Evolutionary conservation across 768 basidiomycete genomes (phyloP).

Genomic region (Boletus huronensis): DNA sequence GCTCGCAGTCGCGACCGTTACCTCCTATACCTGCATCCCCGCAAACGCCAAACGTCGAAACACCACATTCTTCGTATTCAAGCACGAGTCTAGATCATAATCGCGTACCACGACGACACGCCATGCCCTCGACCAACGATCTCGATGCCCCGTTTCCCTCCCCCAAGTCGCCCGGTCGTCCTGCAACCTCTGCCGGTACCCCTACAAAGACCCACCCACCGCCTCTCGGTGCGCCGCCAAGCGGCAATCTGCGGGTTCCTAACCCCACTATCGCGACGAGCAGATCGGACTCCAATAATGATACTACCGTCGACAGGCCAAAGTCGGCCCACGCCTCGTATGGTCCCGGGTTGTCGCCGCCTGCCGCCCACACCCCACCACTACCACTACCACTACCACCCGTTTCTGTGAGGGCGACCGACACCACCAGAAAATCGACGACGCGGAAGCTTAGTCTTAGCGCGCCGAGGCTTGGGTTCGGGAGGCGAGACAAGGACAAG

Average conservation of each 20-base stretch:
- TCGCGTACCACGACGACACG: conserved; percentile 12
- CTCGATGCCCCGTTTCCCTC: not conserved
- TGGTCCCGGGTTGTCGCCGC: conserved; percentile 10
- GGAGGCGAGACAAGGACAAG: conserved; percentile 52
- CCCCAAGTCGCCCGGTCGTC: conserved; percentile 28
- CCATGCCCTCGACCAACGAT: conserved; percentile 1
- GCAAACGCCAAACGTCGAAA: conserved; percentile 14
- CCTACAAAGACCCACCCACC: conserved; percentile 8
- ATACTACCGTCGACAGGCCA: conserved; percentile 11
- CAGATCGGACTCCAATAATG: conserved; percentile 1
- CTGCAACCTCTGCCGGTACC: conserved; percentile 41
- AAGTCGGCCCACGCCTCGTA: conserved; percentile 29
- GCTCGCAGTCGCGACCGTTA: conserved; percentile 15
- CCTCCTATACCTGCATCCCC: conserved; percentile 33
- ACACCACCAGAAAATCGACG: conserved; percentile 34
- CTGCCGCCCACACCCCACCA: conserved; percentile 13
- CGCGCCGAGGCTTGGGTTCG: conserved; percentile 52
- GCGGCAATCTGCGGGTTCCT: not conserved
- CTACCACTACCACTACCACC: conserved; percentile 1
- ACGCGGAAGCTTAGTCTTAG: conserved; percentile 68
- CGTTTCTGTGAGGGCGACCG: conserved; percentile 18
- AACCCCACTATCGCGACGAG: not conserved
- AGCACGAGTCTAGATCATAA: conserved; percentile 19
- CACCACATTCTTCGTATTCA: conserved; percentile 18
- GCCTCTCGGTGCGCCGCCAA: not conserved